A percentile compares a stretch with the other conserved stretches of the same genome.
Conservation (phyloP, 305 asterid genomes). For the Stenogyne calaminthoides region DNA sequence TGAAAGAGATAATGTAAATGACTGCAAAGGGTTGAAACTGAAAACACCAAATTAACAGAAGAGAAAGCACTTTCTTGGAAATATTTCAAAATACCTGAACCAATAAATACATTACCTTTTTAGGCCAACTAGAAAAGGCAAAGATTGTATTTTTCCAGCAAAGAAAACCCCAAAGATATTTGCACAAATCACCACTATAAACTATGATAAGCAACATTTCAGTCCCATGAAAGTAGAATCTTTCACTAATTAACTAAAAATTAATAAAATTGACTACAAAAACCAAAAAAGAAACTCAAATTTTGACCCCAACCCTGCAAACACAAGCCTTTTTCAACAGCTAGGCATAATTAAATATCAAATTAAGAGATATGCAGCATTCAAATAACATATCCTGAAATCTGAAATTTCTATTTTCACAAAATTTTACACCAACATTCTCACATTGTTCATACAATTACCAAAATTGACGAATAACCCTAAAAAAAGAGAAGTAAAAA, state of each 20-base stretch:
- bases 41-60: neutral
- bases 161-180: constrained; percentile 14
- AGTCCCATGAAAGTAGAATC: constrained; percentile 35
- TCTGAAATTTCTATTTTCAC: neutral
- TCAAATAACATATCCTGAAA: constrained; percentile 15
- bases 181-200: constrained; percentile 2
- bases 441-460: constrained; percentile 25
- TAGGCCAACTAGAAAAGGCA: constrained; percentile 16
- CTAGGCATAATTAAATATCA: neutral
- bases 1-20: neutral
- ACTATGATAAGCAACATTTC: constrained; percentile 21
- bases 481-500: constrained; percentile 18
- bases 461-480: constrained; percentile 6
- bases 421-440: constrained; percentile 5
- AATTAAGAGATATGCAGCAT: neutral
- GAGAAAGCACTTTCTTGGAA: constrained; percentile 2
- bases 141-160: constrained; percentile 22
- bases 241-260: constrained; percentile 29
- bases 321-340: neutral
- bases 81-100: constrained; percentile 7
- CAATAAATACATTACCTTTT: constrained; percentile 22
- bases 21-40: neutral
- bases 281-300: neutral
- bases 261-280: constrained; percentile 8
- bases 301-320: neutral